A percentile compares a stretch with the other conserved stretches of the same genome.
These are phyloP conservation scores for Penicillium cataractarum DNA, from an alignment of 495 filamentous ascomycete genomes.

Conservation along the genomic window DNA sequence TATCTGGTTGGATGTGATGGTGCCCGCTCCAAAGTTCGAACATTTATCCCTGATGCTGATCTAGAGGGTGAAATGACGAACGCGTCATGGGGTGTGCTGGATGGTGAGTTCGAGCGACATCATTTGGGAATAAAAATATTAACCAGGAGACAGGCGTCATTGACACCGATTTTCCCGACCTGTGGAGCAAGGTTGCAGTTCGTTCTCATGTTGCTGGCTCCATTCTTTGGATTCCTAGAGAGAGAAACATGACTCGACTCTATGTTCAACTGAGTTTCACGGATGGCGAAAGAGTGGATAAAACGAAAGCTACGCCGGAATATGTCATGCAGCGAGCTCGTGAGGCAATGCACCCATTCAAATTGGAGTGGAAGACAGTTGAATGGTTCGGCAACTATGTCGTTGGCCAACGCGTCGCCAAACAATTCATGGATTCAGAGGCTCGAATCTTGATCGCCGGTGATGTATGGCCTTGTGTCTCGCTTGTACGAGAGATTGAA, in stretches of 20 bases:
- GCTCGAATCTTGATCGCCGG: constrained; percentile 75
- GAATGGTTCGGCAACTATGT: constrained; percentile 64
- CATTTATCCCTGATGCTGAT: constrained; percentile 54
- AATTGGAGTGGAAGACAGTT: constrained; percentile 65
- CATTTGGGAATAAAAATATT: not conserved
- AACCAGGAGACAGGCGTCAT: constrained; percentile 52
- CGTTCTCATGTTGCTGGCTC: constrained; percentile 69
- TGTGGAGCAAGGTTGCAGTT: constrained; percentile 71
- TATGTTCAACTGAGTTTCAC: constrained; percentile 77
- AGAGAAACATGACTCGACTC: constrained; percentile 72
- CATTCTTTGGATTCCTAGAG: constrained; percentile 76
- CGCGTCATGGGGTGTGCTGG: constrained; percentile 77
- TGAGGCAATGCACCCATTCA: constrained; percentile 68
- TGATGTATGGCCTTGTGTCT: constrained; percentile 58
- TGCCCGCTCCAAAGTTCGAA: constrained; percentile 34
- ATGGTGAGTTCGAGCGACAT: constrained; percentile 47
- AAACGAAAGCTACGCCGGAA: constrained; percentile 64
- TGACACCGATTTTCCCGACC: constrained; percentile 75
- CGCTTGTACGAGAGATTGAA: not conserved
- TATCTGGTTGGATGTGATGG: constrained; percentile 43
- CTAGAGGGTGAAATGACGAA: constrained; percentile 64
- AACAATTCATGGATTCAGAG: constrained; percentile 67
- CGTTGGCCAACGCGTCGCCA: constrained; percentile 76
- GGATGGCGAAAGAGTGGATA: constrained; percentile 62
- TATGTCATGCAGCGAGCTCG: constrained; percentile 69